Evolutionary conservation across 345 rosid species (phyloP), one percentile per base, ranked within the genome.

Genomic region (Triadica sebifera): DNA sequence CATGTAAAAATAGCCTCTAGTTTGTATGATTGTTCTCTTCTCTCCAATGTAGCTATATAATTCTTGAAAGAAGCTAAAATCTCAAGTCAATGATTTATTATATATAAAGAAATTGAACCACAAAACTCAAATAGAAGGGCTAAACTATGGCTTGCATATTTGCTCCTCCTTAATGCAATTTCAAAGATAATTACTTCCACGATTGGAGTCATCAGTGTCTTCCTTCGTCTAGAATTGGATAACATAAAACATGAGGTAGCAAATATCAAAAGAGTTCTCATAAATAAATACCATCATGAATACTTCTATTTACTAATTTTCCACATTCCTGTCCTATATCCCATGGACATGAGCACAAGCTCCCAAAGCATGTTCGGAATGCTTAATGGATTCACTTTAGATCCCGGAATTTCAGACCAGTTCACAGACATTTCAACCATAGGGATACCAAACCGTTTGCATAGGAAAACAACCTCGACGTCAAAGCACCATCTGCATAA

Each of bases 381-480:
- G 92, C 99, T 93, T 64, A 93, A 77, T 50, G 85, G 79, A 83
- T 87, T 95, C 82, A 93, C 88, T 86, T 95, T 95, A 16, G 99
- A 95, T 71, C 99, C 99, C 4, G 99, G 99, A 60, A 93, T 95
- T 79, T 95, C 98, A n/a, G 92, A 83, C 99, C 99, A 93, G 69
- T 86, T 93, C 45, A 95, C 99, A 9, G 98, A 93, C 74, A 91
- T 88, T 86, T 95, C 99, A 5, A 72, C 53, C 84, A 91, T 86
- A 17, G 94, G 94, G 49, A 95, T 89, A 22, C 79, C 70, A 16
- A 91, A 93, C 81, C 86, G 77, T 83, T 93, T 95, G 94, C 99
- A 93, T 24, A 95, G 81, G 79, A 76, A 95, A 70, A 95, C 96
- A 74, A 93, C 20, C 86, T 95, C 99, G 12, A 95, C 99, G 77